Conservation (phyloP, 495 filamentous ascomycete species). For the Cenococcum geophilum region DNA sequence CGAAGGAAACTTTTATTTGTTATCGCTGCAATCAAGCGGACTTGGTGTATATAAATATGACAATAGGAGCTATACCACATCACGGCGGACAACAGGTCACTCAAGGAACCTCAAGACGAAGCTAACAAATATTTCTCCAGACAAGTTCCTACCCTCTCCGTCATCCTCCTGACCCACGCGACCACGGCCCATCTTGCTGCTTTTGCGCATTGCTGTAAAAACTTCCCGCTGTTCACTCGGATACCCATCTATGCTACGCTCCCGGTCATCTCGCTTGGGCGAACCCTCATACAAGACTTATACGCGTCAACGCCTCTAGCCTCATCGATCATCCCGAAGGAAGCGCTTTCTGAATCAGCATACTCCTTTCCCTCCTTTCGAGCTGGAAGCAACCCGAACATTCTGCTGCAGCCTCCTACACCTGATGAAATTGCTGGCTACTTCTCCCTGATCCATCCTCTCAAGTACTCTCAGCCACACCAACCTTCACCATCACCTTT, state of each 20-base stretch:
- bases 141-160: conserved; percentile 80
- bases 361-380: conserved; percentile 40
- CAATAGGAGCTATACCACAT: neutral
- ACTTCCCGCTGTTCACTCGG: conserved; percentile 82
- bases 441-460: conserved; percentile 83
- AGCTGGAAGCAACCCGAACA: conserved; percentile 39
- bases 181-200: conserved; percentile 86
- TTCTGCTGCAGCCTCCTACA: conserved; percentile 75
- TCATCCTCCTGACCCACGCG: conserved; percentile 92
- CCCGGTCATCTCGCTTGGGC: conserved; percentile 86
- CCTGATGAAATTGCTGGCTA: conserved; percentile 84
- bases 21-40: neutral
- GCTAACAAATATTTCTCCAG: conserved; percentile 40
- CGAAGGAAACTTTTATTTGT: neutral
- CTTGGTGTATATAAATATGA: no score
- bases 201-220: conserved; percentile 94
- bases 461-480: conserved; percentile 96
- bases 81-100: neutral
- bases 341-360: conserved; percentile 61
- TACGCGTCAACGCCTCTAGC: conserved; percentile 86
- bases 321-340: conserved; percentile 64
- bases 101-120: neutral
- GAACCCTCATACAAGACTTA: conserved; percentile 84
- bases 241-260: conserved; percentile 96
- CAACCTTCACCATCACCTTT: conserved; percentile 79